Base-by-base conservation (phyloP, 1,139 yeast species). In the Yamadazyma oceani region DNA sequence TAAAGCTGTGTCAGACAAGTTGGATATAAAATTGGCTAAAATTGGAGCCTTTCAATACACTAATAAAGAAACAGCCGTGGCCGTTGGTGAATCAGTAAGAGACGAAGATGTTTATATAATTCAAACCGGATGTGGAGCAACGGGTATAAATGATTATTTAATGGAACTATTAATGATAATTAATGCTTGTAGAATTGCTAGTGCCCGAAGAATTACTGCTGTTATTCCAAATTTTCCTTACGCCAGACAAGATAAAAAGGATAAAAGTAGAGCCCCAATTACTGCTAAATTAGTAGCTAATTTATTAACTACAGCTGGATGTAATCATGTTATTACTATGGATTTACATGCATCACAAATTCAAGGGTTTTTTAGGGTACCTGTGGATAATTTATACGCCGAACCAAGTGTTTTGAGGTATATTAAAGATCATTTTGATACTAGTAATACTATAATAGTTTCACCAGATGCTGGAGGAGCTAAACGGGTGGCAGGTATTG, bases 381-480 rank as follows among this genome's bases (percentile, higher is more conserved):
- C 98, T 0, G 98, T 92, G 21, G 98, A 92, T 64, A 92, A 92
- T 62, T 69, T 92, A 53, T 92, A 90, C 54, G 97, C 96, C 22
- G 97, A 92, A 62, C 98, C 97, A 39, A 81, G 88, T 52, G 96
- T 87, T 26, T 87, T 90, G 42, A 75, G 92, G 56, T 90, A 88
- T 58, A 88, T 92, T 45, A 79, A 80, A 47, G 96, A 87, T 52
- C 75, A 82, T 49, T 75, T 85, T 42, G 73, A 76, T 44, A 66
- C 64, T 51, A 70, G 77, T 31, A 82, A 88, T 46, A 81, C 94
- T 26, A 88, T 90, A 42, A 85, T 92, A 43, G 88, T 89, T 16
- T 88, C 97, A 1, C 98, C 98, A 3, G 98, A 92, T 68, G 98
- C 98, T 4, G 98, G 98, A 54, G 98, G 98, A 41, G 98, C 98